phyloP scores from a whole-genome alignment of 1,139 yeast genomes.

The Scheffersomyces segobiensis region DNA sequence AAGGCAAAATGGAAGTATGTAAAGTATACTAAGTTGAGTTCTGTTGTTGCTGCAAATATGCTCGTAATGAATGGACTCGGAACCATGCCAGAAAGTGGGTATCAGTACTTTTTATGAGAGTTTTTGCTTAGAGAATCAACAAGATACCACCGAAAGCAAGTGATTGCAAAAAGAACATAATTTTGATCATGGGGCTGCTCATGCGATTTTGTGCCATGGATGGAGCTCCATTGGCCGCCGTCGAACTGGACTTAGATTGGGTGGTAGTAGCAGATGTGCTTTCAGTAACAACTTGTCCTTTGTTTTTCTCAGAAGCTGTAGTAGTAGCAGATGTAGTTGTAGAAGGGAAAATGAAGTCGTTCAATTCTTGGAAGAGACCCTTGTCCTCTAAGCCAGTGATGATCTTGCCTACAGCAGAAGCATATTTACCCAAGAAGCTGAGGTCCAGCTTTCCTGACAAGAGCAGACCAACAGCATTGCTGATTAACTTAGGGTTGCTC shows the following conservation, averaged over 20 bases:
- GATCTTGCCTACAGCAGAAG: conserved; percentile 31
- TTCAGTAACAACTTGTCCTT: conserved; percentile 8
- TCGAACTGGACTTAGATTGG: conserved; percentile 2
- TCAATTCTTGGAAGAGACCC: conserved; percentile 44
- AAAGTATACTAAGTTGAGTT: background rate
- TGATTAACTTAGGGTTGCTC: conserved; percentile 25
- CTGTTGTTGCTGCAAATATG: background rate
- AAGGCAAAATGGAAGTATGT: background rate
- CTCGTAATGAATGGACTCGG: background rate
- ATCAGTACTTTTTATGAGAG: background rate
- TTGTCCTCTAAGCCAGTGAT: conserved; percentile 35
- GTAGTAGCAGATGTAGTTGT: conserved; percentile 8
- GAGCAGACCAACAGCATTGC: conserved; percentile 22
- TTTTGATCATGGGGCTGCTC: conserved; percentile 14
- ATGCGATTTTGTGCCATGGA: conserved; percentile 4
- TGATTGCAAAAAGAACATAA: conserved; percentile 18
- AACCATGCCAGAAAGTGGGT: background rate
- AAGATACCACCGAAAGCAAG: conserved; percentile 23
- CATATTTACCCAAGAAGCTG: conserved; percentile 27
- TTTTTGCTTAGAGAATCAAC: conserved; percentile 8
- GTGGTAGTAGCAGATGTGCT: conserved; percentile 8
- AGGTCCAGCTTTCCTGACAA: conserved; percentile 22
- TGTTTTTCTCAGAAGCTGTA: conserved; percentile 7
- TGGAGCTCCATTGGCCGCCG: conserved; percentile 13
- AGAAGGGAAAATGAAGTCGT: conserved; percentile 36